Percentiles rank a stretch among this genome's conserved stretches.
Evolutionary conservation across 495 filamentous ascomycete genomes (phyloP).

Genomic region (Talaromyces thailandensis): DNA sequence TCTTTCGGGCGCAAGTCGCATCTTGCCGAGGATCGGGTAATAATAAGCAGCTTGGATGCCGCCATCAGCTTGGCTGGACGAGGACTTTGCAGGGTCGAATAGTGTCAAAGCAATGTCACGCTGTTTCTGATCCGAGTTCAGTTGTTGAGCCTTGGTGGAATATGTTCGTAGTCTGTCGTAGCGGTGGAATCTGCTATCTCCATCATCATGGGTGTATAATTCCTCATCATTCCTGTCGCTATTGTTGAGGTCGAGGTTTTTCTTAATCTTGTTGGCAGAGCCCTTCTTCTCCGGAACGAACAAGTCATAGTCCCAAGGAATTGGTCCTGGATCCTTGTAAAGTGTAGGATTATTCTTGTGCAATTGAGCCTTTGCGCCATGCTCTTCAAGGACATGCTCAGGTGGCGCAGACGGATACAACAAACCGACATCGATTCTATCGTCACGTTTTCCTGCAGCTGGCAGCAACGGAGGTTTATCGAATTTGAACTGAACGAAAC

Average conservation of each 20-base stretch:
- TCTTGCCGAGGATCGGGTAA: constrained; percentile 75
- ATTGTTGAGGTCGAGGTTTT: constrained; percentile 64
- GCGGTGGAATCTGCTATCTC: constrained; percentile 46
- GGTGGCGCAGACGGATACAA: constrained; percentile 56
- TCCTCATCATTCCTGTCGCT: constrained; percentile 56
- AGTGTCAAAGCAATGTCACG: constrained; percentile 52
- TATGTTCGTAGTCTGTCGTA: constrained; percentile 76
- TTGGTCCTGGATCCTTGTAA: constrained; percentile 49
- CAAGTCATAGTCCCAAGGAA: constrained; percentile 70
- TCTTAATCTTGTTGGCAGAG: constrained; percentile 52
- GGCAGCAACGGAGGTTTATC: constrained; percentile 63
- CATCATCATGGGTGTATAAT: constrained; percentile 52
- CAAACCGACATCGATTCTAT: constrained; percentile 70
- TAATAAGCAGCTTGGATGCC: constrained; percentile 75
- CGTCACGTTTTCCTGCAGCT: constrained; percentile 54
- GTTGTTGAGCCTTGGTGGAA: constrained; percentile 63
- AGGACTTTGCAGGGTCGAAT: constrained; percentile 46
- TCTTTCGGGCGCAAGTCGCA: constrained; percentile 49
- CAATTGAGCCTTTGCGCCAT: constrained; percentile 44
- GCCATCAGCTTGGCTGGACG: constrained; percentile 8
- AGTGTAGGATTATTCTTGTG: constrained; percentile 53
- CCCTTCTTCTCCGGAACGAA: constrained; percentile 56
- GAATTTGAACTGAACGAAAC: constrained; percentile 86
- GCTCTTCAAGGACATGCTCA: constrained; percentile 33
- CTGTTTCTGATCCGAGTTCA: constrained; percentile 44